Percentiles rank a stretch among this genome's conserved stretches.
Conservation (phyloP, 2,329 filamentous ascomycete species). For the Didymellaceae sp. region DNA sequence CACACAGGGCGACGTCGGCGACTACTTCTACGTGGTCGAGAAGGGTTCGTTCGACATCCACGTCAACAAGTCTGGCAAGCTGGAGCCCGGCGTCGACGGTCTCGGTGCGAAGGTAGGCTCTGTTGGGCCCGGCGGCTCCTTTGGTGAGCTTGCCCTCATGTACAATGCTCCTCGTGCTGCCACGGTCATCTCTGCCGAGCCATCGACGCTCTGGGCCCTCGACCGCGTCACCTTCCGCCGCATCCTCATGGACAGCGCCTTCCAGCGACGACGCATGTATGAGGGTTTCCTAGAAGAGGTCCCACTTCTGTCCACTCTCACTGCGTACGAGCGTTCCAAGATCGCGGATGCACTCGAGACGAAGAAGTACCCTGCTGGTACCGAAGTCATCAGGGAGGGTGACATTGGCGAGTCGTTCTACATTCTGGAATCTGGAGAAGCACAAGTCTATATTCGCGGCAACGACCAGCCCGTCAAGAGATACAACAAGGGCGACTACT, state of each 20-base stretch:
- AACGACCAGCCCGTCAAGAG: constrained; percentile 73
- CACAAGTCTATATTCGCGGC: constrained; percentile 83
- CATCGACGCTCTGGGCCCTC: constrained; percentile 88
- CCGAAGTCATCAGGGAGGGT: constrained; percentile 88
- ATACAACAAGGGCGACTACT: constrained; percentile 94
- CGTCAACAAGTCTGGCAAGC: constrained; percentile 77
- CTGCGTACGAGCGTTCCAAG: constrained; percentile 92
- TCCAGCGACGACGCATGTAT: constrained; percentile 94
- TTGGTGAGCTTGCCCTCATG: constrained; percentile 97
- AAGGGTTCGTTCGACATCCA: constrained; percentile 89
- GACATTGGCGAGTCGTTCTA: constrained; percentile 93
- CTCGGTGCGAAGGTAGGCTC: constrained; percentile 82
- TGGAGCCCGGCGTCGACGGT: constrained; percentile 81
- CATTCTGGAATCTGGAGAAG: constrained; percentile 85
- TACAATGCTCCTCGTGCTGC: constrained; percentile 97
- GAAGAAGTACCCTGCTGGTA: constrained; percentile 78
- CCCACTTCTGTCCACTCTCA: constrained; percentile 80
- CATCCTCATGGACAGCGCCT: constrained; percentile 97
- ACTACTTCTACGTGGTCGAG: constrained; percentile 98
- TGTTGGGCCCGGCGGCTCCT: constrained; percentile 88
- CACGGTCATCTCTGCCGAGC: constrained; percentile 84
- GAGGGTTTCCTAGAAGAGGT: constrained; percentile 96
- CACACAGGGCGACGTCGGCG: constrained; percentile 90
- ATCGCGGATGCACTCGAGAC: constrained; percentile 96
- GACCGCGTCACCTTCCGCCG: constrained; percentile 96